Evolutionary conservation across 1,284 basidiomycete species (phyloP), one percentile per base, ranked within the genome.

Genomic region (Ustilago tritici): DNA sequence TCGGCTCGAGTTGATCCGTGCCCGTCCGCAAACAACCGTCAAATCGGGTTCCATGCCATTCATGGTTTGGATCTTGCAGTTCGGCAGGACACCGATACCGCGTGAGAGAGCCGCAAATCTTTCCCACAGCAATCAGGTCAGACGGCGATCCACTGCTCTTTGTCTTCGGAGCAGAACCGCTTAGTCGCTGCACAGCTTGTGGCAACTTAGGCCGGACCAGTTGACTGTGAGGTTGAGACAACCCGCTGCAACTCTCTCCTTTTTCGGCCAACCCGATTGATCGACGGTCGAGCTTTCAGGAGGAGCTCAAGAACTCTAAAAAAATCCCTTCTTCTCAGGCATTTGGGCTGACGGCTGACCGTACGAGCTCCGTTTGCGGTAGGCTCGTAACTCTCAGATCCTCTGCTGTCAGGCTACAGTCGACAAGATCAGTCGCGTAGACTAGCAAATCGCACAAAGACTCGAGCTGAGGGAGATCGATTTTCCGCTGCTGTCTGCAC

Each of bases 401-500:
- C 49, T 50, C 23, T 50, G 49, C 49, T 54, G 17, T 19, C n/a
- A 32, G 52, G 32, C 31, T 36, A 34, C 23, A 10, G n/a, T 54
- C 34, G 6, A 19, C 17, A 15, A 53, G 50, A 15, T 8, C 11
- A 34, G 3, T 31, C 14, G 15, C 31, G 1, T 14, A 41, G 4
- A 49, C 5, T n/a, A 36, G 23, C 19, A 15, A 17, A 31, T 58
- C 43, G 32, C 43, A 34, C 8, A 5, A 35, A 28, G 12, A 17
- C 7, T 19, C 8, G 19, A 41, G 14, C 4, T 23, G 15, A 23
- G 35, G 38, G 28, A 31, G 38, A 12, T 1, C 49, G 35, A 41
- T 56, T 15, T 46, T 57, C 56, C 56, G 56, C n/a, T n/a, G 49
- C 28, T 0, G 28, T 2, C 60, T 62, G 60, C 60, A 62, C 52